Percentiles rank a stretch among this genome's conserved stretches.
Conservation (phyloP, 306 rosid genomes). For the Ammopiptanthus mongolicus region DNA sequence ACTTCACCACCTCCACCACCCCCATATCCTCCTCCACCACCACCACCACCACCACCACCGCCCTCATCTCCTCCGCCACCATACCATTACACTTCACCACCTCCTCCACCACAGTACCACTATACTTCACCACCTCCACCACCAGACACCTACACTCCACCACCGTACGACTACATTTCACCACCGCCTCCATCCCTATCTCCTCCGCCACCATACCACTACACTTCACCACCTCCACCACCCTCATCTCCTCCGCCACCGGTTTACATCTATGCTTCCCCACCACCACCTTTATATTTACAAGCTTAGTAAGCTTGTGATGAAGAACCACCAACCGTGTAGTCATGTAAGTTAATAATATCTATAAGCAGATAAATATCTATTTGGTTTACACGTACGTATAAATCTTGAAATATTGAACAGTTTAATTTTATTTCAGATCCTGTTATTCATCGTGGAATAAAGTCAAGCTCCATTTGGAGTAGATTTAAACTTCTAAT, state of each 20-base stretch:
- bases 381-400: background rate
- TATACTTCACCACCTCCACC: background rate
- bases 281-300: constrained; percentile 54
- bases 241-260: constrained; percentile 41
- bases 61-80: background rate
- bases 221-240: constrained; percentile 52
- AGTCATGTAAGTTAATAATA: constrained; percentile 53
- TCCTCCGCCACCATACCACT: constrained; percentile 30
- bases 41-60: constrained; percentile 12
- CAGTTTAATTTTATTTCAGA: constrained; percentile 37
- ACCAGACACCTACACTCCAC: constrained; percentile 18
- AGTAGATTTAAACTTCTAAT: constrained; percentile 37
- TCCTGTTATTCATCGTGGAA: constrained; percentile 53
- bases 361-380: background rate
- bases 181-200: constrained; percentile 32
- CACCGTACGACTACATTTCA: constrained; percentile 23
- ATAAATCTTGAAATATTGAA: background rate
- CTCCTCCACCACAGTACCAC: background rate
- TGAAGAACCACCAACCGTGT: background rate
- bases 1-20: constrained; percentile 18
- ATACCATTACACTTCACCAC: constrained; percentile 16
- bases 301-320: constrained; percentile 31
- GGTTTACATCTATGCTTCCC: constrained; percentile 58
- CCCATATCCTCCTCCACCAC: constrained; percentile 20
- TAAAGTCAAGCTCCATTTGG: constrained; percentile 56